These are phyloP conservation scores for Penicillium fimorum DNA, from an alignment of 495 filamentous ascomycete species.

Conservation along the genomic window DNA sequence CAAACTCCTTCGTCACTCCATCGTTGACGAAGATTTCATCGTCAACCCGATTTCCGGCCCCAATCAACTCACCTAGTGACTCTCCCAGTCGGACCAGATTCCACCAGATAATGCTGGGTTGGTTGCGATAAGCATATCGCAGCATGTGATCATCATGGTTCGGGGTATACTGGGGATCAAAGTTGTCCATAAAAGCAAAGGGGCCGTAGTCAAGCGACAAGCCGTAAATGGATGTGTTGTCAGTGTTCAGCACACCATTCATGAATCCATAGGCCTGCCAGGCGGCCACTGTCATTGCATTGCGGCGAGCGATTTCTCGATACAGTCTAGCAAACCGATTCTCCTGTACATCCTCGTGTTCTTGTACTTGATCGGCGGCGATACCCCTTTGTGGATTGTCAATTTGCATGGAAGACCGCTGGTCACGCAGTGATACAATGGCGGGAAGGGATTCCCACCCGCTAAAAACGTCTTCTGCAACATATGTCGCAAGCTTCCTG, in stretches of 20 bases:
- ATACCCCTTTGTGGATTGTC: slow-evolving; percentile 50
- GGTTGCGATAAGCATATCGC: slow-evolving; percentile 89
- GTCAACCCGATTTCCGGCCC: slow-evolving; percentile 66
- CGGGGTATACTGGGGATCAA: slow-evolving; percentile 90
- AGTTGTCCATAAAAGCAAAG: slow-evolving; percentile 94
- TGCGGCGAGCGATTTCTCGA: slow-evolving; percentile 80
- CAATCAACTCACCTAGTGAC: slow-evolving; percentile 84
- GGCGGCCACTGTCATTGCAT: slow-evolving; percentile 82
- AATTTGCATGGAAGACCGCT: slow-evolving; percentile 37
- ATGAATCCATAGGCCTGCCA: slow-evolving; percentile 99
- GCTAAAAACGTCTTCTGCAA: slow-evolving; percentile 79
- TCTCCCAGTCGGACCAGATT: slow-evolving; percentile 92
- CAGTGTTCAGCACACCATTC: slow-evolving; percentile 95
- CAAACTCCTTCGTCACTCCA: slow-evolving; percentile 66
- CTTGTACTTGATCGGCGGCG: slow-evolving; percentile 57
- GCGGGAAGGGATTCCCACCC: slow-evolving; percentile 80
- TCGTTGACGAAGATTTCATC: slow-evolving; percentile 63
- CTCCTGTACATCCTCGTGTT: slow-evolving; percentile 61
- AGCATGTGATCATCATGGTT: slow-evolving; percentile 92
- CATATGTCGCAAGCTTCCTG: slow-evolving; percentile 71
- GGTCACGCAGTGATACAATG: slow-evolving; percentile 32
- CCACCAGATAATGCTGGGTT: slow-evolving; percentile 98
- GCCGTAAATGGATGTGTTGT: slow-evolving; percentile 90
- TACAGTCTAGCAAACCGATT: slow-evolving; percentile 88
- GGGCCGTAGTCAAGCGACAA: slow-evolving; percentile 91